Percentiles rank a stretch among this genome's conserved stretches.
These are phyloP conservation scores for Cucumis hystrix DNA, from an alignment of 306 rosid species.

Conservation along the genomic window DNA sequence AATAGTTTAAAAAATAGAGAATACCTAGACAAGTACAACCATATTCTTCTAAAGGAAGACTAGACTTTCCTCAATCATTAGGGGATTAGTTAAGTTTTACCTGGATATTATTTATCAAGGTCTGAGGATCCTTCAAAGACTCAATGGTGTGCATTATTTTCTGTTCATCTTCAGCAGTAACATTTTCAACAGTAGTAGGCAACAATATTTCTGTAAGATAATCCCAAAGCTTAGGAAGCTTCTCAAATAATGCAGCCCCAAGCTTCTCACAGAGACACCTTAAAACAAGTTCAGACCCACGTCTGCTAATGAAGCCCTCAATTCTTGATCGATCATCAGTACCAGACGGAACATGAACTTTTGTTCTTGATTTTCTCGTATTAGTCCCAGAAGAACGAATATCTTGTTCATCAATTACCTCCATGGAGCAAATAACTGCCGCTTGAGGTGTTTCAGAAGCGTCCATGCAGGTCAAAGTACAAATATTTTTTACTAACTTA, in stretches of 20 bases:
- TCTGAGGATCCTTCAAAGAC: slow-evolving; percentile 65
- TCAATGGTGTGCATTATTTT: slow-evolving; percentile 27
- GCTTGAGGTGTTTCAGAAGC: slow-evolving; percentile 96
- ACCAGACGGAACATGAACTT: slow-evolving; percentile 54
- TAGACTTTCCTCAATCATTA: background rate
- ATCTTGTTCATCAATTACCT: slow-evolving; percentile 79
- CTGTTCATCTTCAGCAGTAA: slow-evolving; percentile 23
- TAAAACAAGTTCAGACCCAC: slow-evolving; percentile 83
- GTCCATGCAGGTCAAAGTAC: slow-evolving; percentile 78
- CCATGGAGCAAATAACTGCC: slow-evolving; percentile 54
- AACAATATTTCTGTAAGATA: slow-evolving; percentile 89
- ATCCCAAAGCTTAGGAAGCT: slow-evolving; percentile 95
- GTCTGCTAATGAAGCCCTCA: slow-evolving; percentile 90
- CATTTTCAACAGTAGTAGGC: slow-evolving; percentile 36
- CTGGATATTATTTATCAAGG: slow-evolving; percentile 89
- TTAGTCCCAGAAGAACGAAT: slow-evolving; percentile 46
- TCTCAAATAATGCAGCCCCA: slow-evolving; percentile 59
- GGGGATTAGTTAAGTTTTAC: slow-evolving; percentile 14
- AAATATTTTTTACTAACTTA: slow-evolving; percentile 79
- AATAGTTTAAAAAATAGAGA: background rate
- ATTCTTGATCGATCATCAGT: slow-evolving; percentile 75
- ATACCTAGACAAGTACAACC: background rate
- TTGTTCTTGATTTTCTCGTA: slow-evolving; percentile 52
- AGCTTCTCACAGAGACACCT: slow-evolving; percentile 77
- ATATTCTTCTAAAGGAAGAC: background rate